Conservation (phyloP, 306 rosid species). For the Dicorynia guianensis region DNA sequence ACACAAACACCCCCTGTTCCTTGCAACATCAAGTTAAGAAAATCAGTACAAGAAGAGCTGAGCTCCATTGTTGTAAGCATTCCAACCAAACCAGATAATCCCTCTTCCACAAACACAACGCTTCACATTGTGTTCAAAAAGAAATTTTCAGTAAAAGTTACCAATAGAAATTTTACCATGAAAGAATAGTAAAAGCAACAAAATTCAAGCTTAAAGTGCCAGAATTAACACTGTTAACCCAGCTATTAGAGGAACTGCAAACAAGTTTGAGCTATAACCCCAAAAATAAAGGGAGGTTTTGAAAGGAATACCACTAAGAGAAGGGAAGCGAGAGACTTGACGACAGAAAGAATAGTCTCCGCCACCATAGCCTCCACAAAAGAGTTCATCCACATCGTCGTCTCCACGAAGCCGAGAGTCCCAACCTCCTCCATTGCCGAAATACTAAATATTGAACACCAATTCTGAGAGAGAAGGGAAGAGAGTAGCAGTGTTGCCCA, state of each 20-base stretch:
- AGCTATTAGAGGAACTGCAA: no score
- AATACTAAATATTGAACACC: background rate
- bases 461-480: background rate
- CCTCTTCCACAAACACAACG: no score
- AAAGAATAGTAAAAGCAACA: background rate
- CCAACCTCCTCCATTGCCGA: conserved; percentile 52
- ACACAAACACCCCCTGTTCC: no score
- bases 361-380: conserved; percentile 47
- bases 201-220: no score
- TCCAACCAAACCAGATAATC: background rate
- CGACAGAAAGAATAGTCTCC: conserved; percentile 55
- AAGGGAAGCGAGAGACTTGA: conserved; percentile 51
- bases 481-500: no score
- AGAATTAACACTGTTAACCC: no score
- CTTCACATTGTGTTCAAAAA: no score
- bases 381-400: conserved; percentile 43
- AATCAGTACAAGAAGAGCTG: background rate
- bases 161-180: background rate
- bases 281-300: background rate
- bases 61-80: conserved; percentile 24
- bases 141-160: background rate
- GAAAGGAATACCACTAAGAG: conserved; percentile 48
- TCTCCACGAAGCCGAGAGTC: conserved; percentile 35
- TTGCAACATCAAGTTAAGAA: no score
- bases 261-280: background rate